Base-by-base conservation (phyloP, 1,284 basidiomycete species). In the Boletus semigastroideus region DNA sequence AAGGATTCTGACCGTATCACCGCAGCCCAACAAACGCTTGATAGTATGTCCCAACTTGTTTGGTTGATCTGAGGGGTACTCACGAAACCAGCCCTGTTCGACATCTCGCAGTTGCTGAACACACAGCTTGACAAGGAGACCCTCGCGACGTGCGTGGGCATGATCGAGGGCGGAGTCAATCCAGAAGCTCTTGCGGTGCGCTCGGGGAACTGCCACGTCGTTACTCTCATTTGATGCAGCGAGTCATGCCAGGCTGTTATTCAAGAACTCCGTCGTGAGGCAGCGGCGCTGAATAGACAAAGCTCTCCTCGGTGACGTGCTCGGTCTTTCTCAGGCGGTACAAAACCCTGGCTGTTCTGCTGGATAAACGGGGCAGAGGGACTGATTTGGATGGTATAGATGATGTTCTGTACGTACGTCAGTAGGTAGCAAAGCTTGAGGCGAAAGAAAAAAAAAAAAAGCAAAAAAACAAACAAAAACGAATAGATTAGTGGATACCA, bases 151-250 rank as follows among this genome's bases (percentile, higher is more conserved):
- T 93, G 90, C 64, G 81, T 92, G 16, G 79, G 83, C 52, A 83
- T 94, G 81, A 89, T 94, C 62, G 91, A 94, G 67, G 84, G 82
- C 57, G 91, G 91, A 7, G 87, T 88, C 38, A 92, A 91, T 62
- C 87, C 91, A 5, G 90, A 92, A 62, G 91, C 91, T 3, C 75
- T 94, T 46, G 91, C 91, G 59, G 91, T 93, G 64, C 56, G 85
- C 79, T 17, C 16, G 8, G 42, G n/a, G 17, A 10, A 22, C 22
- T 17, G 19, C 34, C 45, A 20, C 17, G 6, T 33, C 25, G 5
- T 13, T 40, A 14, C n/a, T 22, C 36, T 44, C 37, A 19, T 36
- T 16, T 61, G 42, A 52, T 30, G 17, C 51, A 14, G 44, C 42
- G 16, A 49, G 47, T 31, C 41, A 12, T 46, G 41, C 17, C 60